Percentiles rank a stretch among this genome's conserved stretches.
These are phyloP conservation scores for Camelina sativa DNA, from an alignment of 345 rosid genomes.

Conservation along the genomic window DNA sequence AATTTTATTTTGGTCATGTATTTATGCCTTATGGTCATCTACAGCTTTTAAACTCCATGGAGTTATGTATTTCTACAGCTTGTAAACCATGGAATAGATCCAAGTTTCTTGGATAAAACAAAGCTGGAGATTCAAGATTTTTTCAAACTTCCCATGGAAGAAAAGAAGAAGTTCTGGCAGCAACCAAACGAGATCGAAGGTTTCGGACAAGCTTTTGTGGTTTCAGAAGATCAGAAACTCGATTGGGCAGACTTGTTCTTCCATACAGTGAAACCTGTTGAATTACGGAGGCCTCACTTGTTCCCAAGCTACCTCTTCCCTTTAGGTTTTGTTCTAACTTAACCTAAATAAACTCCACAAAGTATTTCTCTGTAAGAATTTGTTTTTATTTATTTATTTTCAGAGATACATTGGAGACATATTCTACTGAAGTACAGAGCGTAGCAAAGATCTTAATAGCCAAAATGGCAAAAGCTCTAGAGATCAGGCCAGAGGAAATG, in stretches of 20 bases:
- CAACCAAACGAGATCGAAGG: constrained; percentile 37
- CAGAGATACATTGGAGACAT: constrained; percentile 57
- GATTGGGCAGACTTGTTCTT: constrained; percentile 47
- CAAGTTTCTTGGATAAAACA: constrained; percentile 37
- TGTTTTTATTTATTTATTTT: not conserved
- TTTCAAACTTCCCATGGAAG: constrained; percentile 49
- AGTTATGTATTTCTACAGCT: constrained; percentile 18
- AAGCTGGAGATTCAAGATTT: constrained; percentile 43
- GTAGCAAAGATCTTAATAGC: constrained; percentile 47
- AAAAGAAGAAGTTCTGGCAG: constrained; percentile 44
- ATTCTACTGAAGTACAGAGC: constrained; percentile 46
- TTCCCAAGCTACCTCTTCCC: constrained; percentile 45
- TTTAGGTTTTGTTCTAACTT: constrained; percentile 31
- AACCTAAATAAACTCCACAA: not conserved
- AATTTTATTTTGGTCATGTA: not conserved
- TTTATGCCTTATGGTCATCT: not conserved
- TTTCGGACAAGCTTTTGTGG: constrained; percentile 47
- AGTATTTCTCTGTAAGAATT: not conserved
- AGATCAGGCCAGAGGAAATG: constrained; percentile 59
- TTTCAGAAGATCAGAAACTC: constrained; percentile 47
- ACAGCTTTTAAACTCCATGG: not conserved
- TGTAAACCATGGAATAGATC: constrained; percentile 46
- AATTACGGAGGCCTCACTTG: constrained; percentile 40
- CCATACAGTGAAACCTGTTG: constrained; percentile 27
- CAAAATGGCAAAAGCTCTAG: constrained; percentile 52